These are phyloP conservation scores for Ceratocystiopsis brevicomis DNA, from an alignment of 2,329 filamentous ascomycete genomes.

Conservation along the genomic window DNA sequence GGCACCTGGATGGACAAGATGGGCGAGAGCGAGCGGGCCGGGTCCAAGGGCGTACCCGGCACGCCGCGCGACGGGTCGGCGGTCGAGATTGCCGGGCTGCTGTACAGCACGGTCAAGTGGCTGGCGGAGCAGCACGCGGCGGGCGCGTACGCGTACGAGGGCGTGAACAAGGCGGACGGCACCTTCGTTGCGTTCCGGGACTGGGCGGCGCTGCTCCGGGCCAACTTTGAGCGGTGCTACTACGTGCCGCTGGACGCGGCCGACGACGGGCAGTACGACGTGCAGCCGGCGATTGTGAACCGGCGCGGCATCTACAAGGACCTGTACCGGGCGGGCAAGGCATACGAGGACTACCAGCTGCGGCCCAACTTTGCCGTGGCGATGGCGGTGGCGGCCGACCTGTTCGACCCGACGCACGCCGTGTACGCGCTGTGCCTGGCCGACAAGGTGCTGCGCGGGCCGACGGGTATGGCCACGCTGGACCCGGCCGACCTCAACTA, in stretches of 20 bases:
- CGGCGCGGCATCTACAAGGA: slow-evolving; percentile 97
- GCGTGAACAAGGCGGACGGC: slow-evolving; percentile 48
- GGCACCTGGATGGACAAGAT: slow-evolving; percentile 99
- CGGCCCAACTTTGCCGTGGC: slow-evolving; percentile 87
- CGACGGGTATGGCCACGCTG: slow-evolving; percentile 86
- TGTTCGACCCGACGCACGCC: slow-evolving; percentile 66
- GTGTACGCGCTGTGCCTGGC: slow-evolving; percentile 61
- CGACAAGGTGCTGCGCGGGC: slow-evolving; percentile 63
- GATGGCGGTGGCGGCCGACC: slow-evolving; percentile 79
- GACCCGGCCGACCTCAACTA: slow-evolving; percentile 89
- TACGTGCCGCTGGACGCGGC: slow-evolving; percentile 54
- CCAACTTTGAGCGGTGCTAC: slow-evolving; percentile 83
- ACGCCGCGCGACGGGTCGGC: slow-evolving; percentile 94
- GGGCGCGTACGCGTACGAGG: slow-evolving; percentile 52
- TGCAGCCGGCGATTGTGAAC: slow-evolving; percentile 65
- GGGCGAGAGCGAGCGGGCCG: slow-evolving; percentile 86
- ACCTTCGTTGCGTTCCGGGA: slow-evolving; percentile 46
- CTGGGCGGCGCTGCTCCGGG: slow-evolving; percentile 66
- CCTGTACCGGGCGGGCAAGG: slow-evolving; percentile 79
- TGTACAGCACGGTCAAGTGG: slow-evolving; percentile 82
- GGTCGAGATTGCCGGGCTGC: slow-evolving; percentile 81
- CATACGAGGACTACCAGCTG: slow-evolving; percentile 94
- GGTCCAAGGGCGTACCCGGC: slow-evolving; percentile 81
- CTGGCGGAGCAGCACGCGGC: slow-evolving; percentile 45
- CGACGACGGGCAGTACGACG: slow-evolving; percentile 59